Conservation (phyloP, 2,329 filamentous ascomycete genomes). For the Teratosphaeriaceae sp. region DNA sequence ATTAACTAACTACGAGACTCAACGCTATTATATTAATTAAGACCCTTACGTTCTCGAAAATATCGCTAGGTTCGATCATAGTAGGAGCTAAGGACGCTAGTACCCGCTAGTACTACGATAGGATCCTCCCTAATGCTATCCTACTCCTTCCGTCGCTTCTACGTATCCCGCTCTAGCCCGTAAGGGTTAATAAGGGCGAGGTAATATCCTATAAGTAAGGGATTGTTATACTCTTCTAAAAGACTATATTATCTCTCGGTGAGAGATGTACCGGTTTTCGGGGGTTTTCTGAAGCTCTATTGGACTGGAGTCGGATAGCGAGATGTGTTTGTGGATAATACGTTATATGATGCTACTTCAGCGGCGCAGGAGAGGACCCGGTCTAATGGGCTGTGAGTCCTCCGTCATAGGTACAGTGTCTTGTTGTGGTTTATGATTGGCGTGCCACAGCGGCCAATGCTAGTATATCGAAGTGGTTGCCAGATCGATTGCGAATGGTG, state of each 20-base stretch:
- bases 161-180: not conserved
- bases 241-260: not conserved
- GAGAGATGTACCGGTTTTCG: not conserved
- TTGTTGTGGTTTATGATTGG: not conserved
- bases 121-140: slow-evolving; percentile 2
- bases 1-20: too few relatives aligned
- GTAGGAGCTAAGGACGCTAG: not conserved
- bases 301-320: slow-evolving; percentile 1
- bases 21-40: too few relatives aligned
- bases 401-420: not conserved
- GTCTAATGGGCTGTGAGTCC: not conserved
- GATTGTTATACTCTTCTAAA: not conserved
- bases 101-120: not conserved
- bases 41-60: too few relatives aligned
- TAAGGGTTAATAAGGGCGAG: not conserved
- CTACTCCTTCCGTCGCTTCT: not conserved
- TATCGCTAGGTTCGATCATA: not conserved
- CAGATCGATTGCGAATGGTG: not conserved
- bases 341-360: slow-evolving; percentile 2
- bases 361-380: not conserved
- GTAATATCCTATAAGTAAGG: not conserved
- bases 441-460: not conserved
- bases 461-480: not conserved
- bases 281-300: not conserved
- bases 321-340: not conserved